These are phyloP conservation scores for Rhodotorula sp. DNA, from an alignment of 1,284 basidiomycete genomes.

Conservation along the genomic window DNA sequence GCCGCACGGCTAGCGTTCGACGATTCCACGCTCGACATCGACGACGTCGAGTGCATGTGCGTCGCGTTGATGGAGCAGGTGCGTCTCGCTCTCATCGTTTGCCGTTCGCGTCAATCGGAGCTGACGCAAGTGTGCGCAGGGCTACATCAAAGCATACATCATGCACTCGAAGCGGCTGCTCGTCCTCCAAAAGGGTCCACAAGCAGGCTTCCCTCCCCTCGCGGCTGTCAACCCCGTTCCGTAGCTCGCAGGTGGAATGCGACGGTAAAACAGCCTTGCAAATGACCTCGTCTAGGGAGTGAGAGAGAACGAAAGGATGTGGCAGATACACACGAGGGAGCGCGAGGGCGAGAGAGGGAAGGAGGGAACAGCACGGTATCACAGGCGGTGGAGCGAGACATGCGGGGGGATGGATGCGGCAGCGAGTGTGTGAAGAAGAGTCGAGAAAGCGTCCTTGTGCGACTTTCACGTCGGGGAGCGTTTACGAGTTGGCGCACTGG, in stretches of 20 bases:
- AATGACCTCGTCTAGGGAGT: too few species aligned
- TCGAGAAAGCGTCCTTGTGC: too few species aligned
- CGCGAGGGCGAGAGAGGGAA: too few species aligned
- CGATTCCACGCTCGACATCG: constrained; percentile 45
- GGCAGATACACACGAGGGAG: too few species aligned
- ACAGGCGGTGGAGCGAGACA: too few species aligned
- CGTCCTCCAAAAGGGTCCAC: constrained; percentile 49
- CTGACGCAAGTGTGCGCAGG: constrained; percentile 31
- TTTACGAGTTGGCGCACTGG: constrained; percentile 52
- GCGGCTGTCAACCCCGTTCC: constrained; percentile 1
- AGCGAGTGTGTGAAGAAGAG: too few species aligned
- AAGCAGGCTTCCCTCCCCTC: constrained; percentile 48
- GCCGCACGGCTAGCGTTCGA: constrained; percentile 48
- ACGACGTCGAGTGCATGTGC: constrained; percentile 51
- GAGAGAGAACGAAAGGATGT: too few species aligned
- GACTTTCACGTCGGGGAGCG: too few species aligned
- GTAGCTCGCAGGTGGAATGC: too few species aligned
- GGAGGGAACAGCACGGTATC: too few species aligned
- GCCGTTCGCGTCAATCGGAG: background rate
- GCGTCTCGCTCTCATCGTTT: constrained; percentile 1
- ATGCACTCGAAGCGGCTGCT: constrained; percentile 49
- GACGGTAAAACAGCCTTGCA: too few species aligned
- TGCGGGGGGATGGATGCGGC: too few species aligned
- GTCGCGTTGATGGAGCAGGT: constrained; percentile 51
- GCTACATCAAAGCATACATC: constrained; percentile 52